phyloP scores from a whole-genome alignment of 176 grass and related monocot genomes.

The Phoenix dactylifera region DNA sequence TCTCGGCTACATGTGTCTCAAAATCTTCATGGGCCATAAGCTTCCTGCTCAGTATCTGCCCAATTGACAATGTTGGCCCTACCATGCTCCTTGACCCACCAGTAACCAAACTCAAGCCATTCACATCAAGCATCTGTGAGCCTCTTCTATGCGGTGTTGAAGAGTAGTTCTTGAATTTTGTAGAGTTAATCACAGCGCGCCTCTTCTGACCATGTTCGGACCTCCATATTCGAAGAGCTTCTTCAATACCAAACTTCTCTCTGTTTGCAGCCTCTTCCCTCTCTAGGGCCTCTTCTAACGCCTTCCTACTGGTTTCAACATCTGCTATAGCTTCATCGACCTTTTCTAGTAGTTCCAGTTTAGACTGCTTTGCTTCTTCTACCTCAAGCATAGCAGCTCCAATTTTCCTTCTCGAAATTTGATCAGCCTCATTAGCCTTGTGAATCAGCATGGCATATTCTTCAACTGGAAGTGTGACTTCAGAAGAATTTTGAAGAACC shows the following conservation, averaged over 20 bases:
- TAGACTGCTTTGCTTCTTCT: conserved; percentile 44
- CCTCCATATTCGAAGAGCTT: conserved; percentile 40
- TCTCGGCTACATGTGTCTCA: conserved; percentile 9
- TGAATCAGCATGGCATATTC: conserved; percentile 36
- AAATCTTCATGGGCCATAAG: conserved; percentile 39
- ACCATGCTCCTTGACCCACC: conserved; percentile 3
- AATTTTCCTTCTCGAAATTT: conserved; percentile 29
- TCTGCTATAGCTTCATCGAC: conserved; percentile 73
- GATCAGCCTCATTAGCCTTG: conserved; percentile 47
- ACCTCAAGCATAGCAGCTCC: conserved; percentile 51
- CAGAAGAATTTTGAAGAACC: conserved; percentile 1
- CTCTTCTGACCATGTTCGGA: conserved; percentile 42
- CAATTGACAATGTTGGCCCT: conserved; percentile 50
- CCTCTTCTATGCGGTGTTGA: conserved; percentile 16
- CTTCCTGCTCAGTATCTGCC: conserved; percentile 94
- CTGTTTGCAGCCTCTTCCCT: conserved; percentile 59
- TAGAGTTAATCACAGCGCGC: conserved; percentile 23
- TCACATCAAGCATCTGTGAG: conserved; percentile 52
- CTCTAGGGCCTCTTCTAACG: conserved; percentile 59
- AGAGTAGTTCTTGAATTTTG: conserved; percentile 59
- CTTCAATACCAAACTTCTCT: conserved; percentile 43
- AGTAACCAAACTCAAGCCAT: conserved; percentile 68
- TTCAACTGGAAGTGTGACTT: conserved; percentile 30
- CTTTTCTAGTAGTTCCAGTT: conserved; percentile 62
- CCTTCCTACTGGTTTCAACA: conserved; percentile 62